A percentile compares a stretch with the other conserved stretches of the same genome.
Conservation (phyloP, 139 green algal genomes). For the Volvox reticuliferus region DNA sequence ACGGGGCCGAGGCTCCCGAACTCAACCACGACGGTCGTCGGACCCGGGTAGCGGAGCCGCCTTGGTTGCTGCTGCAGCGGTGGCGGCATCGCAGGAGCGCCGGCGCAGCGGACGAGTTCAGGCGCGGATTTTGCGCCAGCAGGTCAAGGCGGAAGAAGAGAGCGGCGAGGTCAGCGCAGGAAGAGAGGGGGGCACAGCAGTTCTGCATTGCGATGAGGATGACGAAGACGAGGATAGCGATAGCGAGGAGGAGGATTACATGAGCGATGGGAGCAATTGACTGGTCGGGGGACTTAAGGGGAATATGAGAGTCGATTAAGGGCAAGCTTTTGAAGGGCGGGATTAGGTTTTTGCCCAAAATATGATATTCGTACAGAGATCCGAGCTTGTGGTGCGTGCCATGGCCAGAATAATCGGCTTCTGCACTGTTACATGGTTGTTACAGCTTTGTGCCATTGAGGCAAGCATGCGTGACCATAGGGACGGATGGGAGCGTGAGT, state of each 20-base stretch:
- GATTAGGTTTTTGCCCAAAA: no score
- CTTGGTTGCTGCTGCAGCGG: not conserved
- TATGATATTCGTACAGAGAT: no score
- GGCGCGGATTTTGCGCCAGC: slow-evolving; percentile 22
- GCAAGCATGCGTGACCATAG: no score
- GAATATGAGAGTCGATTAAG: no score
- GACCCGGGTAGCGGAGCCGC: slow-evolving; percentile 9
- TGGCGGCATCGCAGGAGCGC: not conserved
- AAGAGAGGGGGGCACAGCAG: not conserved
- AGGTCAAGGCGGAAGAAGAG: slow-evolving; percentile 4
- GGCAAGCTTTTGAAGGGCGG: no score
- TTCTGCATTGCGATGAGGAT: not conserved
- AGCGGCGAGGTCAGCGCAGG: not conserved
- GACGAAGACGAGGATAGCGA: slow-evolving; percentile 18
- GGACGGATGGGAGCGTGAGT: no score
- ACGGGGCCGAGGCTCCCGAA: not conserved
- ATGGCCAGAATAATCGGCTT: no score
- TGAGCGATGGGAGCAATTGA: not conserved
- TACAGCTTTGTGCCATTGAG: no score
- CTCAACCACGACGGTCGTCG: not conserved
- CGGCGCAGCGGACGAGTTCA: not conserved
- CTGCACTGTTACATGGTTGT: no score
- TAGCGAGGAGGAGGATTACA: slow-evolving; percentile 34
- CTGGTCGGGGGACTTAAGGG: no score
- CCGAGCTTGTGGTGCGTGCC: no score